Base-by-base conservation (phyloP, 2,329 filamentous ascomycete genomes). In the Alternaria conjuncta region DNA sequence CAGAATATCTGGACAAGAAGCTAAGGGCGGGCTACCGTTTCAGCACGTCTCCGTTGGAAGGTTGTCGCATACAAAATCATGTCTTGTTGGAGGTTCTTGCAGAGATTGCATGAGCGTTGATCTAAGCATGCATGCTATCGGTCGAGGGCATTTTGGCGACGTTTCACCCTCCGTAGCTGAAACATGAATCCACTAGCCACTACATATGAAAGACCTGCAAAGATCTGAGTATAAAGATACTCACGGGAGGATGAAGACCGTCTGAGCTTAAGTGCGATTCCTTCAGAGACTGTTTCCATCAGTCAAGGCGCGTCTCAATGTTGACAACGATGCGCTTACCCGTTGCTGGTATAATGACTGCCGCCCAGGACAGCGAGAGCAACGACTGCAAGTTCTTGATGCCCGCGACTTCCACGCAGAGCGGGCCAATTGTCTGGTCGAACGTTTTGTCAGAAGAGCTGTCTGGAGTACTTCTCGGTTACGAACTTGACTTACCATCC, bases 381-480 rank as follows among this genome's bases (percentile, higher is more conserved):
- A 82, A 67, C 6, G 80, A 81, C 13, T 78, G 81, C 10, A 83
- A 66, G 51, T 83, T 74, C 54, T 74, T 72, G 12, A 84, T 71
- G 6, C 80, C 81, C 0, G 77, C 81, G 20, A 83, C 77, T 60
- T 83, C 81, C 21, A 78, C 81, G 32, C 77, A 79, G 0, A 83
- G 69, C 4, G 80, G 80, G 8, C 76, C 77, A 41, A 83, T 78
- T 6, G 81, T 79, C 76, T 36, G 32, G n/a, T n/a, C n/a, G n/a
- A n/a, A n/a, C n/a, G n/a, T n/a, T n/a, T n/a, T n/a, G n/a, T n/a
- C n/a, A n/a, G n/a, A n/a, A n/a, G n/a, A 36, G n/a, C 21, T 20
- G 54, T 23, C 8, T 30, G 25, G 28, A 18, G 6, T 15, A 0
- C 9, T 2, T 41, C 15, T 41, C 15, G n/a, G 36, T 30, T 12